Percentiles rank a stretch among this genome's conserved stretches.
Evolutionary conservation across 2,329 filamentous ascomycete species (phyloP).

Genomic region (Exophiala xenobiotica): DNA sequence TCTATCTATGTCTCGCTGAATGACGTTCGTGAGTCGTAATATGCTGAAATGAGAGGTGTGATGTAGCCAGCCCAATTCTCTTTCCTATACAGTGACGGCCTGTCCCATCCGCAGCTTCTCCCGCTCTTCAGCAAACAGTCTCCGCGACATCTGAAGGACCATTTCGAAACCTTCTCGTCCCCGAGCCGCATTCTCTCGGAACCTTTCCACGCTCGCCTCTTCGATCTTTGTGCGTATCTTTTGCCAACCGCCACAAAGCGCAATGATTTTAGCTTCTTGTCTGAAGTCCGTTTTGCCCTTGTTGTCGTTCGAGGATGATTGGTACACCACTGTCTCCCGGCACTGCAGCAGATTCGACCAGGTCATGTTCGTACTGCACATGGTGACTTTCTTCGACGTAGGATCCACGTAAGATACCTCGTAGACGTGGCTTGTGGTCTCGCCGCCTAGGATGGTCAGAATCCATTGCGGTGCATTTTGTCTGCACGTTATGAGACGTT

Average conservation of each 20-base stretch:
- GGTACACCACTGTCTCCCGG: slow-evolving; percentile 88
- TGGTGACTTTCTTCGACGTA: slow-evolving; percentile 78
- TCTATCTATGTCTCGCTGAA: too few species aligned
- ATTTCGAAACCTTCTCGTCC: slow-evolving; percentile 93
- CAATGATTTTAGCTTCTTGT: slow-evolving; percentile 90
- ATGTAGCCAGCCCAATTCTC: not conserved
- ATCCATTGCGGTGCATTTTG: slow-evolving; percentile 57
- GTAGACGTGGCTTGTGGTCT: slow-evolving; percentile 83
- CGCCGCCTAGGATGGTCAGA: slow-evolving; percentile 72
- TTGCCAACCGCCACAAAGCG: slow-evolving; percentile 94
- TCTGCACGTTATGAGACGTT: slow-evolving; percentile 59
- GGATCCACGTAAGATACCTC: slow-evolving; percentile 96
- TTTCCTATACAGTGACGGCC: slow-evolving; percentile 18
- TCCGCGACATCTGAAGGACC: slow-evolving; percentile 87
- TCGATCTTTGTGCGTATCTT: slow-evolving; percentile 96
- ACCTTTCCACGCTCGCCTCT: slow-evolving; percentile 82
- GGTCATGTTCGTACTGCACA: slow-evolving; percentile 94
- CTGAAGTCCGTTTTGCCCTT: slow-evolving; percentile 71
- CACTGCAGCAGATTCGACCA: slow-evolving; percentile 87
- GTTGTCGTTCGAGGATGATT: slow-evolving; percentile 55
- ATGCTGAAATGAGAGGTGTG: not conserved
- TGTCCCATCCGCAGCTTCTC: slow-evolving; percentile 50
- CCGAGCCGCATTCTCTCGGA: slow-evolving; percentile 86
- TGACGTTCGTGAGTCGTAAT: slow-evolving; percentile 14
- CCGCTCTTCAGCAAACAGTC: slow-evolving; percentile 87